Conservation (phyloP, 306 rosid species). For the Begonia masoniana region DNA sequence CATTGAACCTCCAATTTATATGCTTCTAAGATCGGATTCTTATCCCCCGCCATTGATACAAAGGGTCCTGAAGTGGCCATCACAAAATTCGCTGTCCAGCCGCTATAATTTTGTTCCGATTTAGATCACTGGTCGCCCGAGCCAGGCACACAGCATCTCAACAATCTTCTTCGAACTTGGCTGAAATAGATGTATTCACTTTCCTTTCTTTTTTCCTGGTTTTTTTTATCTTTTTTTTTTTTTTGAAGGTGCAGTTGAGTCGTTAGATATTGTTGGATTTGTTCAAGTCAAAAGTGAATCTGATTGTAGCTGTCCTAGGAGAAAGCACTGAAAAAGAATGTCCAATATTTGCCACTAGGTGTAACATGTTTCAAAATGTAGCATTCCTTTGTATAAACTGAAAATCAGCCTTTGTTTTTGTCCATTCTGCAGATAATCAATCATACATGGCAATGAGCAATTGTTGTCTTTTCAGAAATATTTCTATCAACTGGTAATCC, state of each 20-base stretch:
- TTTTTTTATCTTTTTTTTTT: slow-evolving; percentile 8
- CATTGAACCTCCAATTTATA: neutral
- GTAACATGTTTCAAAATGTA: too few relatives aligned
- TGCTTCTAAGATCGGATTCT: neutral
- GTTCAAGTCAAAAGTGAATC: slow-evolving; percentile 53
- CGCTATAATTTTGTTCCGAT: slow-evolving; percentile 48
- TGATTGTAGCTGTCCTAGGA: slow-evolving; percentile 74
- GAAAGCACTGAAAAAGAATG: slow-evolving; percentile 53
- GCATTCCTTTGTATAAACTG: neutral
- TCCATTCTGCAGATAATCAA: too few relatives aligned
- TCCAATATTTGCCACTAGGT: slow-evolving; percentile 64
- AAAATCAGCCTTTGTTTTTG: too few relatives aligned
- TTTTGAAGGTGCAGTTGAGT: slow-evolving; percentile 47
- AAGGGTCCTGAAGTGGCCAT: slow-evolving; percentile 17
- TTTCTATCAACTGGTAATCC: too few relatives aligned
- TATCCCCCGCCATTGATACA: neutral
- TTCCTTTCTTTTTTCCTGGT: slow-evolving; percentile 7
- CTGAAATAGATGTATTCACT: too few relatives aligned
- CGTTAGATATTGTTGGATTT: slow-evolving; percentile 67
- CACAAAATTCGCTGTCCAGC: slow-evolving; percentile 34
- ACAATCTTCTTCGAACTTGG: slow-evolving; percentile 3
- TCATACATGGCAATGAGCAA: too few relatives aligned
- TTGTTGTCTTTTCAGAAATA: too few relatives aligned
- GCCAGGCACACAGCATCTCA: slow-evolving; percentile 31
- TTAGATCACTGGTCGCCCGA: neutral